Conservation (phyloP, 148 eudicot species). For the Amaranthus hypochondriacus region DNA sequence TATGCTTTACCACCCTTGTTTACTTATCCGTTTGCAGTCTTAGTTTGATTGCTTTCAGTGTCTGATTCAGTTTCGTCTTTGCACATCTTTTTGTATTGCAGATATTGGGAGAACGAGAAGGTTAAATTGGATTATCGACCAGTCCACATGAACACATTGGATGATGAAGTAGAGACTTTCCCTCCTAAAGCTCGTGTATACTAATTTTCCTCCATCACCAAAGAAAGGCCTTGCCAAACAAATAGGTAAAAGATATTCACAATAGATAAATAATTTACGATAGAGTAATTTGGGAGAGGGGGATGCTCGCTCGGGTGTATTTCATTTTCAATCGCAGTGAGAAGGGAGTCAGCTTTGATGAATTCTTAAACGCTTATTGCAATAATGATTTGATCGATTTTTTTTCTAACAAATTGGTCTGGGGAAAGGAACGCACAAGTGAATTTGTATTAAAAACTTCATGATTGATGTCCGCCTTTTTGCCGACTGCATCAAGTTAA, state of each 20-base stretch:
- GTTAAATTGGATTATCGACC: conserved; percentile 83
- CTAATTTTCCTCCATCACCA: conserved; percentile 21
- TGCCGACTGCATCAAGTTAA: conserved; percentile 14
- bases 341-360: conserved; percentile 15
- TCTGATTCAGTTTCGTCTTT: background rate
- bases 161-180: conserved; percentile 76
- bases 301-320: background rate
- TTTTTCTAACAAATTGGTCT: conserved; percentile 6
- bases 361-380: conserved; percentile 9
- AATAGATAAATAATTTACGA: conserved; percentile 13
- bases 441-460: conserved; percentile 11
- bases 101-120: conserved; percentile 84
- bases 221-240: background rate
- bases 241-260: background rate
- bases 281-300: background rate
- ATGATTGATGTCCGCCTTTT: conserved; percentile 18
- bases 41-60: no score
- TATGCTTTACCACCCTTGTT: no score
- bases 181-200: conserved; percentile 95
- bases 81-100: conserved; percentile 23
- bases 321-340: conserved; percentile 17
- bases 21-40: no score
- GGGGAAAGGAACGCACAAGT: conserved; percentile 2
- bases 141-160: conserved; percentile 86
- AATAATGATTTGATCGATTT: conserved; percentile 21